phyloP scores from a whole-genome alignment of 2,329 filamentous ascomycete species.

The Calycina herbarum region DNA sequence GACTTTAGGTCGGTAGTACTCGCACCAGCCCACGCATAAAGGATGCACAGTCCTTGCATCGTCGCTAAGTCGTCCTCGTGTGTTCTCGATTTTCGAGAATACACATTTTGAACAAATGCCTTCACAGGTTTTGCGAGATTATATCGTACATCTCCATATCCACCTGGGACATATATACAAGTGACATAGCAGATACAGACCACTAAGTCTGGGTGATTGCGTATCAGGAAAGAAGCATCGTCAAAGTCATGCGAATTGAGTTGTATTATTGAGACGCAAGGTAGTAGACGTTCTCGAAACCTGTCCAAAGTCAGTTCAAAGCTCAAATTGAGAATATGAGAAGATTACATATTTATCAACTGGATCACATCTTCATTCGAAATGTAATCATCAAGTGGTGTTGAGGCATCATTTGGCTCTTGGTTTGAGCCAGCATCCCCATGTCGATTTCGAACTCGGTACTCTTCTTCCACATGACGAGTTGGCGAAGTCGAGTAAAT shows the following conservation, averaged over 20 bases:
- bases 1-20: neutral
- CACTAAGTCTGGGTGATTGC: neutral
- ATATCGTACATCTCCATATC: neutral
- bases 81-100: neutral
- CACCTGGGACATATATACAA: constrained; percentile 1
- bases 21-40: neutral
- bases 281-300: constrained; percentile 3
- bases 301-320: neutral
- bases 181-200: constrained; percentile 10
- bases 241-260: constrained; percentile 1
- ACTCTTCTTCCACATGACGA: neutral
- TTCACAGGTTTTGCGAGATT: neutral
- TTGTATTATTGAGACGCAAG: neutral
- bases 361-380: constrained; percentile 6
- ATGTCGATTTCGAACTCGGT: neutral
- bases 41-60: neutral
- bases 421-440: neutral
- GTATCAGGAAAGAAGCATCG: neutral
- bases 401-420: neutral
- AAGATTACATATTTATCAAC: neutral
- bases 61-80: constrained; percentile 1
- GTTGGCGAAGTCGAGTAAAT: neutral
- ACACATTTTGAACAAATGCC: neutral
- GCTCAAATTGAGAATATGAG: too few species aligned
- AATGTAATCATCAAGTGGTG: neutral